phyloP scores from a whole-genome alignment of 371 early-diverging fungal genomes.

The Saksenaea vasiformis region DNA sequence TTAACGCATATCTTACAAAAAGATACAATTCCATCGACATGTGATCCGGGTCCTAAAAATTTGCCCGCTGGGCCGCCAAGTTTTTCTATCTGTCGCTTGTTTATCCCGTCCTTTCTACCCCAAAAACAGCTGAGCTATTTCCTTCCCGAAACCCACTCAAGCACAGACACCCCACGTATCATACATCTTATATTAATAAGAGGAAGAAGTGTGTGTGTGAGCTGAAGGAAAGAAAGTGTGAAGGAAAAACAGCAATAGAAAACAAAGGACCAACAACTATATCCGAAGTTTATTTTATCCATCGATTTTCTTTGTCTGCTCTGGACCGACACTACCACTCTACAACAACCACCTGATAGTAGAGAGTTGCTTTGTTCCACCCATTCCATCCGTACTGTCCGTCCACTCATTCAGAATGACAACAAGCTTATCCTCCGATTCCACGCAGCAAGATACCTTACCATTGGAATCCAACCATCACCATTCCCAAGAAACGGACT shows the following conservation, averaged over 20 bases:
- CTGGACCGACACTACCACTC: not conserved
- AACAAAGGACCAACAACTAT: not conserved
- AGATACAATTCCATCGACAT: no score
- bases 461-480: not conserved
- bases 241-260: not conserved
- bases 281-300: not conserved
- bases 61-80: no score
- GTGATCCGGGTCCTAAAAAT: no score
- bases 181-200: no score
- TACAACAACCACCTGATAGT: not conserved
- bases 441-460: constrained; percentile 5
- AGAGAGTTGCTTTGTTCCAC: not conserved
- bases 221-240: not conserved
- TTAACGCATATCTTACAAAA: no score
- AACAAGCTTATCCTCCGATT: constrained; percentile 34
- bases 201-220: not conserved
- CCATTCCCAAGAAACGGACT: not conserved
- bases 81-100: no score
- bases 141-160: no score
- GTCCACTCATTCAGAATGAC: constrained; percentile 52
- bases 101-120: no score
- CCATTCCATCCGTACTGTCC: not conserved
- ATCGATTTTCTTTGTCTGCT: not conserved
- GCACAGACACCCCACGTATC: no score
- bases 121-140: no score